Evolutionary conservation across 2,329 filamentous ascomycete species (phyloP).

Genomic region (Mycosphaerelloides madeirae): DNA sequence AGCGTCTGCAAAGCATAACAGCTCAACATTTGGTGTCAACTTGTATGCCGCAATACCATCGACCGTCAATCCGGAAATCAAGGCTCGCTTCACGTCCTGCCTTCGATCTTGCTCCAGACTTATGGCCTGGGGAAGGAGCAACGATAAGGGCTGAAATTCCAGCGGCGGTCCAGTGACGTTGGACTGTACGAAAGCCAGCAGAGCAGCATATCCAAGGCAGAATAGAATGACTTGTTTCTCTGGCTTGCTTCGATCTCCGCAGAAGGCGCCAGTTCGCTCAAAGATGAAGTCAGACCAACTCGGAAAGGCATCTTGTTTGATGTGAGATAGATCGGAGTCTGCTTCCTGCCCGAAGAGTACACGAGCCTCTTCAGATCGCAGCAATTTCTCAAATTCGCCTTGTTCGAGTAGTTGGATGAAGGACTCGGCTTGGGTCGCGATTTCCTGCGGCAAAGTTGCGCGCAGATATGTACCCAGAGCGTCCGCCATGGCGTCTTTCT

Average conservation of each 20-base stretch:
- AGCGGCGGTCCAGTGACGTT: slow-evolving; percentile 85
- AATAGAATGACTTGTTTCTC: slow-evolving; percentile 43
- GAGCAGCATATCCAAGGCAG: slow-evolving; percentile 61
- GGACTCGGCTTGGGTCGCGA: slow-evolving; percentile 35
- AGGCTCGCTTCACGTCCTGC: slow-evolving; percentile 49
- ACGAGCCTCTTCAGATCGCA: slow-evolving; percentile 38
- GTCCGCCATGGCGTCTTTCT: slow-evolving; percentile 35
- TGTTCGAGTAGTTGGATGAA: slow-evolving; percentile 38
- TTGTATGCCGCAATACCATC: slow-evolving; percentile 86
- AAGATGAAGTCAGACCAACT: slow-evolving; percentile 46
- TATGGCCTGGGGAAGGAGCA: slow-evolving; percentile 48
- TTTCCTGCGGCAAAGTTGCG: slow-evolving; percentile 39
- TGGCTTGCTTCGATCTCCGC: slow-evolving; percentile 34
- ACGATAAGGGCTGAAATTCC: slow-evolving; percentile 49
- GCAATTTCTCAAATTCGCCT: slow-evolving; percentile 39
- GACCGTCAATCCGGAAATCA: slow-evolving; percentile 65
- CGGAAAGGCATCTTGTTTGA: slow-evolving; percentile 32
- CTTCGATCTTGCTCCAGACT: slow-evolving; percentile 34
- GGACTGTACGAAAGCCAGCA: slow-evolving; percentile 76
- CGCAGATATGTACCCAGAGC: slow-evolving; percentile 40
- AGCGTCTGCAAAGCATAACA: slow-evolving; percentile 71
- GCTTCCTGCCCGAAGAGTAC: slow-evolving; percentile 39
- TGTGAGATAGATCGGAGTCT: slow-evolving; percentile 30
- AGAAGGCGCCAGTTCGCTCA: slow-evolving; percentile 37
- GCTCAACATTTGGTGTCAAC: slow-evolving; percentile 75